Base-by-base conservation (phyloP, 2,329 filamentous ascomycete species). In the Colletotrichum euphorbiae region DNA sequence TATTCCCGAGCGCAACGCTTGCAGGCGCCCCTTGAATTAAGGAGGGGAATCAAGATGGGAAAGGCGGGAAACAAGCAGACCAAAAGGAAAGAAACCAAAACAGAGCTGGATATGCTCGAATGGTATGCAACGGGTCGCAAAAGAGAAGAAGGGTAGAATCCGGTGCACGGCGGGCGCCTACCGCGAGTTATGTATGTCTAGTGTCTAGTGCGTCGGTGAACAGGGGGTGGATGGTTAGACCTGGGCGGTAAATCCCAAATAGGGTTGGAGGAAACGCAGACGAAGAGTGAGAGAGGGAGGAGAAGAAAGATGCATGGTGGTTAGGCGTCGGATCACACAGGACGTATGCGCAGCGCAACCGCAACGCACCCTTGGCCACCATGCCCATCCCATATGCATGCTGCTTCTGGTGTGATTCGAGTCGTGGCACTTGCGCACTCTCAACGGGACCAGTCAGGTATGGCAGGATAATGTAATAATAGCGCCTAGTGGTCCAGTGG, bases 131-230 rank as follows among this genome's bases (percentile, higher is more conserved):
- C 71, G 75, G 73, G 76, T 78, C 76, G 77, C 80, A 81, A 82
- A 82, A 81, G 74, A 76, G 77, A 75, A 76, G 74, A 78, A 73
- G 74, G 69, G 76, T 74, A 72, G 73, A 71, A 73, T 75, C 71
- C 74, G 75, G 75, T 75, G 71, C 72, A 72, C 71, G 68, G 74
- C 74, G 80, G 82, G 83, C 81, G 81, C 78, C 77, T 82, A 80
- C 76, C 75, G 77, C 73, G 74, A 76, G 80, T 84, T 85, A 85
- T 84, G 83, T 85, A 84, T 78, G 74, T 68, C 61, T 65, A 68
- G 61, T 68, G 61, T 68, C 61, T 65, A 68, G 61, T 68, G 61
- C 56, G 61, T 60, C 66, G 61, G 60, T 66, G 66, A 51, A 65
- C 48, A 46, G 66, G 66, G 65, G 66, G 55, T 38, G n/a, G 52